Evolutionary conservation across 129 eudicot species (phyloP).

Genomic region (sunflower (Helianthus annuus)): HanXRQr2.0-SUNRISE NC_035433.2:35304601-35305100

Average conservation of each 20-base stretch:
- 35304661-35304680: too few relatives aligned
- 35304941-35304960: constrained; percentile 8
- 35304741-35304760: too few relatives aligned
- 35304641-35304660: too few relatives aligned
- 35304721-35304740: too few relatives aligned
- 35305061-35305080: neutral
- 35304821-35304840: neutral
- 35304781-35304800: neutral
- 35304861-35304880: neutral
- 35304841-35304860: too few relatives aligned
- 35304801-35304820: constrained; percentile 8
- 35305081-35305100: constrained; percentile 15
- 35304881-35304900: neutral
- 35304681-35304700: too few relatives aligned
- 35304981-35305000: constrained; percentile 35
- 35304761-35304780: too few relatives aligned
- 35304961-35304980: constrained; percentile 33
- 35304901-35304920: constrained; percentile 15
- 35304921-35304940: constrained; percentile 31
- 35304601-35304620: too few relatives aligned
- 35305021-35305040: neutral
- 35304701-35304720: too few relatives aligned
- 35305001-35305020: constrained; percentile 29
- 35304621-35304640: too few relatives aligned
- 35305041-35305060: neutral